phyloP scores from a whole-genome alignment of 257 asterid genomes.

The Coffea eugenioides region DNA sequence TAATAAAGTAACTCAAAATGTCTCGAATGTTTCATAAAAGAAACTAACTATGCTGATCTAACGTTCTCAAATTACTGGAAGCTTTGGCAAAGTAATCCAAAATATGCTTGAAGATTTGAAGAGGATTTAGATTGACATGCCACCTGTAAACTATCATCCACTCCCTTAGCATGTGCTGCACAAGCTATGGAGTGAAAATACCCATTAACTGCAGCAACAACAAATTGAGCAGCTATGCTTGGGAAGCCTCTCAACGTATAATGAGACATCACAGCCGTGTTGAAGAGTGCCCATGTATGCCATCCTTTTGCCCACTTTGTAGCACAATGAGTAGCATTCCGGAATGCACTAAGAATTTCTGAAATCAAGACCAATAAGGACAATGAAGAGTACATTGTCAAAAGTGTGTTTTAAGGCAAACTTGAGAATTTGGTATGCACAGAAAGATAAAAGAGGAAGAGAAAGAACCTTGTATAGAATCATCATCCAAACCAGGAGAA shows the following conservation, averaged over 20 bases:
- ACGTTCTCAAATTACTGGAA: not conserved
- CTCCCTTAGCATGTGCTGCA: slow-evolving; percentile 96
- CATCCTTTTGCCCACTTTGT: slow-evolving; percentile 94
- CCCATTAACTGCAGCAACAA: slow-evolving; percentile 96
- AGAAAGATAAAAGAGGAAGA: slow-evolving; percentile 4
- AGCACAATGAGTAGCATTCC: slow-evolving; percentile 82
- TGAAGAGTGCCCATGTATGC: slow-evolving; percentile 99
- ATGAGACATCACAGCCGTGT: slow-evolving; percentile 98
- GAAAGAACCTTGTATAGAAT: slow-evolving; percentile 72
- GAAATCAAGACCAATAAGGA: slow-evolving; percentile 17
- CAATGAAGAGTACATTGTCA: not conserved
- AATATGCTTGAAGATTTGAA: not conserved
- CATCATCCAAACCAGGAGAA: slow-evolving; percentile 87
- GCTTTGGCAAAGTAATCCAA: not conserved
- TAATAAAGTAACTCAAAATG: not conserved
- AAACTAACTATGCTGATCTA: not conserved
- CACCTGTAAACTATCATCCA: slow-evolving; percentile 98
- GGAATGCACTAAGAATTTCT: slow-evolving; percentile 89
- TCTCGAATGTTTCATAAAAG: not conserved
- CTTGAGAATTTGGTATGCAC: not conserved
- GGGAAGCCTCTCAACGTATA: slow-evolving; percentile 75
- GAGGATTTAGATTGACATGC: slow-evolving; percentile 4
- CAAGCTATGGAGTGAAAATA: slow-evolving; percentile 98
- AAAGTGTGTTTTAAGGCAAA: not conserved
- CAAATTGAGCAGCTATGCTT: slow-evolving; percentile 68